Evolutionary conservation across 1,284 basidiomycete species (phyloP).

Genomic region (Boletus sp.): DNA sequence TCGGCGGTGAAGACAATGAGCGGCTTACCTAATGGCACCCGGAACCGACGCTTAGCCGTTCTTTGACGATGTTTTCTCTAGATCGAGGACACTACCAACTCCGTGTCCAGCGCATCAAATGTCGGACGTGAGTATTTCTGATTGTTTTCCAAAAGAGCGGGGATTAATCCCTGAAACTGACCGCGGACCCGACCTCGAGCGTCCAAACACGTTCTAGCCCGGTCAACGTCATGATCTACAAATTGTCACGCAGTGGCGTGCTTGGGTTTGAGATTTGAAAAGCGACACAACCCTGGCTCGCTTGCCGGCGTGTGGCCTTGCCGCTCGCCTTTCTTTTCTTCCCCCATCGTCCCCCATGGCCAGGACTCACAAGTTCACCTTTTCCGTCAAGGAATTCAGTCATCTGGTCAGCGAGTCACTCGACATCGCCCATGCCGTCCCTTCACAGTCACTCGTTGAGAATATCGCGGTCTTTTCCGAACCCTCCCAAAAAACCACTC

Average conservation of each 20-base stretch:
- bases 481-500: conserved; percentile 19
- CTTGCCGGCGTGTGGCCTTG: conserved; percentile 8
- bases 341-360: conserved; percentile 27
- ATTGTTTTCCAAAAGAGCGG: background rate
- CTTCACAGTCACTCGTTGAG: conserved; percentile 31
- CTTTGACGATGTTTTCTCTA: background rate
- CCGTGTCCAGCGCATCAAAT: background rate
- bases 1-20: background rate
- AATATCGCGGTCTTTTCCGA: conserved; percentile 29
- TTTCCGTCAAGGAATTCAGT: conserved; percentile 39
- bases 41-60: conserved; percentile 17
- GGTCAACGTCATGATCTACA: conserved; percentile 19
- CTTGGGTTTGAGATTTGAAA: conserved; percentile 1
- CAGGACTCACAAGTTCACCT: conserved; percentile 34
- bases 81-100: background rate
- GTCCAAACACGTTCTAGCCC: background rate
- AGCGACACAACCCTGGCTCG: conserved; percentile 26
- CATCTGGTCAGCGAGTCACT: conserved; percentile 40
- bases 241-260: conserved; percentile 14
- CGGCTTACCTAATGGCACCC: background rate
- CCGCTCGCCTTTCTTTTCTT: conserved; percentile 8
- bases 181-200: too few relatives aligned
- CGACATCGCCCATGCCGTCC: conserved; percentile 20
- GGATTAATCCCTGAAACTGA: too few relatives aligned
- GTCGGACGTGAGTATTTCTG: background rate